Evolutionary conservation across 2,329 filamentous ascomycete genomes (phyloP).

Genomic region (Thielaviopsis euricoi): DNA sequence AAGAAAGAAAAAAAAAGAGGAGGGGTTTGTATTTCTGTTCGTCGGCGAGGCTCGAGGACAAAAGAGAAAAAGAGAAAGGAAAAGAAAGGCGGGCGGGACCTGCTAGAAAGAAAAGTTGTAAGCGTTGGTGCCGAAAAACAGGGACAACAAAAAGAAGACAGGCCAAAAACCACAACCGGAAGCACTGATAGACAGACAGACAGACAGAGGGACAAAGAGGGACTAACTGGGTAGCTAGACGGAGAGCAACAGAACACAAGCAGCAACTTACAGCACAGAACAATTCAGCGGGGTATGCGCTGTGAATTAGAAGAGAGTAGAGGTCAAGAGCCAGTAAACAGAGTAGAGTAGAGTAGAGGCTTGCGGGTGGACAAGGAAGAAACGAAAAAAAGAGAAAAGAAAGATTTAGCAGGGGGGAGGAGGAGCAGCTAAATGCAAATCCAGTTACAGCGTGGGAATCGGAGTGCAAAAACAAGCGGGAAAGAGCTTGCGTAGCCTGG

Average conservation of each 20-base stretch:
- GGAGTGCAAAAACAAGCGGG: neutral
- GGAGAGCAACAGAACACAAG: too few relatives aligned
- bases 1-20: neutral
- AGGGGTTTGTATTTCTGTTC: neutral
- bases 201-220: too few relatives aligned
- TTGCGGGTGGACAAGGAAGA: neutral
- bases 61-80: conserved; percentile 10
- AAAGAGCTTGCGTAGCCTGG: neutral
- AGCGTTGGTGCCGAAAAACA: neutral
- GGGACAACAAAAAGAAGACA: neutral
- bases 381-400: neutral
- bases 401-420: neutral
- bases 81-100: conserved; percentile 4
- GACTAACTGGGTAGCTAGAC: too few relatives aligned
- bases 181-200: too few relatives aligned
- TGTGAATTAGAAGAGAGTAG: too few relatives aligned
- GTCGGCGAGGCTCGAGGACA: conserved; percentile 4
- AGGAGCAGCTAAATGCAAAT: neutral
- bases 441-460: neutral
- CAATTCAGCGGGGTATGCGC: too few relatives aligned
- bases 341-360: too few relatives aligned
- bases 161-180: too few relatives aligned
- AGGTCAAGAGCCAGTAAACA: neutral
- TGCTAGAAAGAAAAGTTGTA: conserved; percentile 1
- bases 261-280: too few relatives aligned